Conservation (phyloP, 352 stramenopile species). For the Chrysophaeum taylorii region DNA sequence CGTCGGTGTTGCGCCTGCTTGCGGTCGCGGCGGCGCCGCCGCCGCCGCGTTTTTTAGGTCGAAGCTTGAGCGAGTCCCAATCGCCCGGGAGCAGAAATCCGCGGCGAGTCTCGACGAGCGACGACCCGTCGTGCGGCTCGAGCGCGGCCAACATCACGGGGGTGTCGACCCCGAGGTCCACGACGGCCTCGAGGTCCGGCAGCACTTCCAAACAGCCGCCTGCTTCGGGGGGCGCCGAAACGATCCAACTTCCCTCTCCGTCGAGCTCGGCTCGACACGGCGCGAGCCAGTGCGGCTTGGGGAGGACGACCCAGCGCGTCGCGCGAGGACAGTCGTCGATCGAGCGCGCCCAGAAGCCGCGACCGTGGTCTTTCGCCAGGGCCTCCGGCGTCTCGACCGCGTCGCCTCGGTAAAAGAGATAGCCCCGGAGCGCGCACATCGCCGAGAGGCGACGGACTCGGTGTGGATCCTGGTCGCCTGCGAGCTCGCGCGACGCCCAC, state of each 20-base stretch:
- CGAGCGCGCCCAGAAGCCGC: background rate
- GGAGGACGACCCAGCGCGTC: background rate
- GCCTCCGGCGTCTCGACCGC: background rate
- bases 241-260: background rate
- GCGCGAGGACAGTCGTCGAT: too few species aligned
- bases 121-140: background rate
- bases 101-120: background rate
- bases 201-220: too few species aligned
- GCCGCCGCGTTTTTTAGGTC: too few species aligned
- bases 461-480: background rate
- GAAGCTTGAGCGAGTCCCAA: slow-evolving; percentile 2
- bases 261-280: background rate
- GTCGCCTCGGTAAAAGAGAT: background rate
- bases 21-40: too few species aligned
- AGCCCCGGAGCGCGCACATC: background rate
- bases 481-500: background rate
- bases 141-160: background rate
- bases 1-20: too few species aligned
- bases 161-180: background rate
- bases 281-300: background rate
- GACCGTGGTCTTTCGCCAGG: background rate
- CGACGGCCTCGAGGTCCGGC: background rate
- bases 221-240: background rate
- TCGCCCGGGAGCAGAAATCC: background rate
- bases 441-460: background rate